Conservation (phyloP, 164 flowering plant species). For the Warburgia ugandensis region DNA sequence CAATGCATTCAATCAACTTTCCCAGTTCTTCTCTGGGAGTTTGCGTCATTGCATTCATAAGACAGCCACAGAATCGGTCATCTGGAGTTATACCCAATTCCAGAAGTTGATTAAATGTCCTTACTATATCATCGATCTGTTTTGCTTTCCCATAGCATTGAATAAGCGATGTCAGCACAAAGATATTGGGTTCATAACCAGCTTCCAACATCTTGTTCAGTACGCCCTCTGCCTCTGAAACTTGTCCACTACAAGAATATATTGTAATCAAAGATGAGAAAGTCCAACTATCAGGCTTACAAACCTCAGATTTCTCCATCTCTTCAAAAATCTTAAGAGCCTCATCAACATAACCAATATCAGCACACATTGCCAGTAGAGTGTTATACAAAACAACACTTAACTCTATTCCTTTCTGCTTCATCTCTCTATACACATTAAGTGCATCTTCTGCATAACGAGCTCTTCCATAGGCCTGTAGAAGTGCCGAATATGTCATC, state of each 20-base stretch:
- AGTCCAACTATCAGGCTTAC: constrained; percentile 82
- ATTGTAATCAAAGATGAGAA: constrained; percentile 71
- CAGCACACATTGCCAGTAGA: constrained; percentile 79
- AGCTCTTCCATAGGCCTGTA: constrained; percentile 64
- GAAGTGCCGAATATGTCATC: constrained; percentile 66
- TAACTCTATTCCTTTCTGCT: constrained; percentile 65
- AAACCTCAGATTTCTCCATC: constrained; percentile 48
- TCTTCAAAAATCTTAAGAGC: constrained; percentile 69
- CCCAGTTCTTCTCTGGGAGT: constrained; percentile 61
- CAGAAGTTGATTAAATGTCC: constrained; percentile 39
- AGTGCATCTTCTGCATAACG: constrained; percentile 75
- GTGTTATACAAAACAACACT: constrained; percentile 58
- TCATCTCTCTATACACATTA: constrained; percentile 65
- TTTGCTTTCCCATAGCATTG: constrained; percentile 90
- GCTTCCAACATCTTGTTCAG: constrained; percentile 74
- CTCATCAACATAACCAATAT: constrained; percentile 60
- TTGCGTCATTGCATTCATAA: constrained; percentile 78
- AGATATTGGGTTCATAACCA: constrained; percentile 71
- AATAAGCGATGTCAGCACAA: constrained; percentile 69
- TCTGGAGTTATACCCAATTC: constrained; percentile 63
- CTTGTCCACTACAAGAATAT: constrained; percentile 69
- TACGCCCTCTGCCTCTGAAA: constrained; percentile 59
- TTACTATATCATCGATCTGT: constrained; percentile 71
- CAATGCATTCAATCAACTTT: constrained; percentile 47
- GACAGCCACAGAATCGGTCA: constrained; percentile 73